A percentile compares a stretch with the other conserved stretches of the same genome.
Evolutionary conservation across 495 filamentous ascomycete genomes (phyloP).

Genomic region (Penicillium chermesinum): DNA sequence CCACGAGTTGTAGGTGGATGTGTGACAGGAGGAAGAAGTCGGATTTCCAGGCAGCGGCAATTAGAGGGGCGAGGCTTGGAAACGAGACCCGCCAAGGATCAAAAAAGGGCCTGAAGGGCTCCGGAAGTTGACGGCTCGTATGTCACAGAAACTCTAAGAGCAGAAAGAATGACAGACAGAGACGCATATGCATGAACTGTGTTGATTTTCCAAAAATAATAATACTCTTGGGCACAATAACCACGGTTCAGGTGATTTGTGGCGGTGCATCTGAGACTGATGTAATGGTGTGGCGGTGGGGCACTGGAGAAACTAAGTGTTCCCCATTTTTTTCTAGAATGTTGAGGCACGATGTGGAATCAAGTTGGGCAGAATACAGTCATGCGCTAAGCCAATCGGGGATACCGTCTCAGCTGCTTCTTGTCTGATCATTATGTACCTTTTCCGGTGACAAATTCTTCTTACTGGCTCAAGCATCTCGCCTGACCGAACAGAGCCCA

Average conservation of each 20-base stretch:
- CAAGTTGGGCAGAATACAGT: too few relatives aligned
- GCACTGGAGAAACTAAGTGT: too few relatives aligned
- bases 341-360: neutral
- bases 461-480: neutral
- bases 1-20: slow-evolving; percentile 1
- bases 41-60: slow-evolving; percentile 20
- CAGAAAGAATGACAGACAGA: slow-evolving; percentile 2
- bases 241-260: slow-evolving; percentile 7
- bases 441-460: neutral
- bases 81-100: slow-evolving; percentile 5
- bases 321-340: neutral
- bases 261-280: slow-evolving; percentile 18
- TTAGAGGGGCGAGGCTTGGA: slow-evolving; percentile 8
- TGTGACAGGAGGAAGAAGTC: slow-evolving; percentile 11
- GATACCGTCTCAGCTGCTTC: neutral
- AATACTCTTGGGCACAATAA: neutral
- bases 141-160: neutral
- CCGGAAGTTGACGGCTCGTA: neutral
- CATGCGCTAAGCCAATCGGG: neutral
- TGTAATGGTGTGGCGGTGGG: slow-evolving; percentile 18
- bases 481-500: neutral
- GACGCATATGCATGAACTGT: neutral
- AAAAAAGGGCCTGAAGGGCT: too few relatives aligned
- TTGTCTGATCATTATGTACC: neutral
- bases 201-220: neutral